These are phyloP conservation scores for Lachancea dasiensis DNA, from an alignment of 805 yeast genomes.

Conservation along the genomic window DNA sequence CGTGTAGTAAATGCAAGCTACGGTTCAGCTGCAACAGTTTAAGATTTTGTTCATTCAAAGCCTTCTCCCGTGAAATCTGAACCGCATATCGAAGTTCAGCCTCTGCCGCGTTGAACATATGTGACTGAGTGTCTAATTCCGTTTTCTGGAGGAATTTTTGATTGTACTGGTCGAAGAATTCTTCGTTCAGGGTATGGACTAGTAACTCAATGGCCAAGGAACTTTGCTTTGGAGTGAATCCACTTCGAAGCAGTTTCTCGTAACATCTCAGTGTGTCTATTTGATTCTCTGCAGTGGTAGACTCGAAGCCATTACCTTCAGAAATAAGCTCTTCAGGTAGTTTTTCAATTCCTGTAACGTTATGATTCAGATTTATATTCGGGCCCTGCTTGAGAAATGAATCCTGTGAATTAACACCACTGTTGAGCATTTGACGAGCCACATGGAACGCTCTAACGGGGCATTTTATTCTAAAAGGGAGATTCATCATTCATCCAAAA, in stretches of 20 bases:
- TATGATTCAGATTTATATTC: neutral
- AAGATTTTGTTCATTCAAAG: conserved; percentile 59
- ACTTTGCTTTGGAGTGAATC: conserved; percentile 24
- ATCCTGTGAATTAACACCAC: too few relatives aligned
- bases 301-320: conserved; percentile 25
- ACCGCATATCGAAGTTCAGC: conserved; percentile 79
- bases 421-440: too few relatives aligned
- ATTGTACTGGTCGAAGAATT: conserved; percentile 40
- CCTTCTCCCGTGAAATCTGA: conserved; percentile 61
- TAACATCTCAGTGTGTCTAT: conserved; percentile 24
- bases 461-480: too few relatives aligned
- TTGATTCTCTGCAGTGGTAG: conserved; percentile 30
- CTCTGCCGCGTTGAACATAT: conserved; percentile 86
- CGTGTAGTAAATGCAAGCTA: conserved; percentile 64
- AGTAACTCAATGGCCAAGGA: conserved; percentile 31
- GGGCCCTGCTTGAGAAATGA: neutral
- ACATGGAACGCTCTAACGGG: too few relatives aligned
- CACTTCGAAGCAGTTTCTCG: conserved; percentile 15
- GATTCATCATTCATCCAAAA: too few relatives aligned
- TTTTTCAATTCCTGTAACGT: conserved; percentile 15
- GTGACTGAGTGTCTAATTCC: conserved; percentile 82
- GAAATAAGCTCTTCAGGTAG: conserved; percentile 28
- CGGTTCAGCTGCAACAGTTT: conserved; percentile 66
- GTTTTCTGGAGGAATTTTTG: conserved; percentile 34
- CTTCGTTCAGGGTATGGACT: conserved; percentile 30